Evolutionary conservation across 371 early-diverging fungal species (phyloP).

Genomic region (Apophysomyces trapeziformis): DNA sequence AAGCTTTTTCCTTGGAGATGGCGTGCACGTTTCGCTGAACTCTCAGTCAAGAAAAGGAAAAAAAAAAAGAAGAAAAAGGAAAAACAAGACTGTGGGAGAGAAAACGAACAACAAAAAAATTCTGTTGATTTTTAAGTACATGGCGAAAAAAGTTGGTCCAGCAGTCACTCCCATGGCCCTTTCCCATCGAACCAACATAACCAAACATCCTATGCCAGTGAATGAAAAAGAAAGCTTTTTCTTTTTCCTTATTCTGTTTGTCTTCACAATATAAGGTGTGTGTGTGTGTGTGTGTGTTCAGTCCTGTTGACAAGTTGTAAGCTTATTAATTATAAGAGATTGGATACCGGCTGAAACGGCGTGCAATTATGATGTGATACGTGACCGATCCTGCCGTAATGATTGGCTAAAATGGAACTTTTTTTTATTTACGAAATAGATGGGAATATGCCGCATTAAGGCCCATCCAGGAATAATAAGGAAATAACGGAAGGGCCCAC

Average conservation of each 20-base stretch:
- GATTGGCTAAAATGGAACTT: constrained; percentile 10
- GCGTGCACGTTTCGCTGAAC: too few species aligned
- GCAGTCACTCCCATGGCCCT: constrained; percentile 3
- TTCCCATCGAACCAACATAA: background rate
- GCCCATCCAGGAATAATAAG: background rate
- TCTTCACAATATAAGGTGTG: too few species aligned
- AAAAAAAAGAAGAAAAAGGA: constrained; percentile 22
- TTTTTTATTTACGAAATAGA: background rate
- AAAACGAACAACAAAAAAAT: constrained; percentile 6
- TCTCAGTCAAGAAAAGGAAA: constrained; percentile 9
- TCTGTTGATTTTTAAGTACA: constrained; percentile 11
- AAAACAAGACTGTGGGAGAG: background rate
- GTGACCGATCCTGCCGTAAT: background rate
- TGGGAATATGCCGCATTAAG: too few species aligned
- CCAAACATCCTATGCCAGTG: too few species aligned
- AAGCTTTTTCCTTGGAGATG: constrained; percentile 5
- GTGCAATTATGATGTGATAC: background rate
- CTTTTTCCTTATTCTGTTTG: too few species aligned
- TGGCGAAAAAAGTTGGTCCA: constrained; percentile 4
- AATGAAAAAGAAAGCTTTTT: too few species aligned
- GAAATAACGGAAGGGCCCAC: background rate
- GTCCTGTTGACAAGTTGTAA: too few species aligned
- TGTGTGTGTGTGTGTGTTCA: too few species aligned
- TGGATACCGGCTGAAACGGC: too few species aligned
- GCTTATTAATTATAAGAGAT: too few species aligned